phyloP scores from a whole-genome alignment of 2,329 filamentous ascomycete genomes.

The Diaporthe sp. region DNA sequence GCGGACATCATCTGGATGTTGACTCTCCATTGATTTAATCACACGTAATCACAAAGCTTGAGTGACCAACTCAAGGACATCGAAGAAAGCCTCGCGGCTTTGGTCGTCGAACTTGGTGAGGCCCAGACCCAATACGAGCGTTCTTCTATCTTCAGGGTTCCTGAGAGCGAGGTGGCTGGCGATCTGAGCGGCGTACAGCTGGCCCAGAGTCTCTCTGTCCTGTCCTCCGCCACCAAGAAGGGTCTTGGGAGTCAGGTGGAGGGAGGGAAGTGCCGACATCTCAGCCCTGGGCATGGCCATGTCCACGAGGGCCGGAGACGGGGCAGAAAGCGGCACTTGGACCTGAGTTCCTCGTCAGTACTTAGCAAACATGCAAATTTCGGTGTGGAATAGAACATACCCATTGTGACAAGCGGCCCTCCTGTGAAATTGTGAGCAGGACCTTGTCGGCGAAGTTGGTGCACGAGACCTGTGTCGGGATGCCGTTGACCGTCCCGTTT shows the following conservation, averaged over 20 bases:
- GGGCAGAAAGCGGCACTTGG: constrained; percentile 81
- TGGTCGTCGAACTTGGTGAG: constrained; percentile 61
- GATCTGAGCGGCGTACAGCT: constrained; percentile 90
- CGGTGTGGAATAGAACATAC: constrained; percentile 60
- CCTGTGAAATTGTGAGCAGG: constrained; percentile 88
- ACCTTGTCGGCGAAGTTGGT: constrained; percentile 91
- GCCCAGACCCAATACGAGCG: constrained; percentile 72
- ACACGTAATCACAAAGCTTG: constrained; percentile 60
- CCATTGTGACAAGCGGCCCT: constrained; percentile 91
- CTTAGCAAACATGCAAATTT: constrained; percentile 40
- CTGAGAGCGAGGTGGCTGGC: constrained; percentile 82
- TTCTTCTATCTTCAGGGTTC: constrained; percentile 73
- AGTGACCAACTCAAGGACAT: constrained; percentile 73
- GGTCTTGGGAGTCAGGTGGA: constrained; percentile 87
- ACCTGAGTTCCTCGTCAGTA: constrained; percentile 63
- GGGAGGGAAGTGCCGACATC: constrained; percentile 75
- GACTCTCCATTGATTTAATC: no score
- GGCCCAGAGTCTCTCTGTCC: constrained; percentile 84
- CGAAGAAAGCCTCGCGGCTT: constrained; percentile 71
- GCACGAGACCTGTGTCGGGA: constrained; percentile 78
- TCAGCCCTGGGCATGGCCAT: constrained; percentile 64
- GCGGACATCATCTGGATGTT: not conserved
- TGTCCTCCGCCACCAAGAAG: constrained; percentile 86
- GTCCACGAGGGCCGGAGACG: constrained; percentile 74
- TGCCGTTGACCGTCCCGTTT: constrained; percentile 73